Conservation (phyloP, 495 filamentous ascomycete genomes). For the Daldinia vernicosa region DNA sequence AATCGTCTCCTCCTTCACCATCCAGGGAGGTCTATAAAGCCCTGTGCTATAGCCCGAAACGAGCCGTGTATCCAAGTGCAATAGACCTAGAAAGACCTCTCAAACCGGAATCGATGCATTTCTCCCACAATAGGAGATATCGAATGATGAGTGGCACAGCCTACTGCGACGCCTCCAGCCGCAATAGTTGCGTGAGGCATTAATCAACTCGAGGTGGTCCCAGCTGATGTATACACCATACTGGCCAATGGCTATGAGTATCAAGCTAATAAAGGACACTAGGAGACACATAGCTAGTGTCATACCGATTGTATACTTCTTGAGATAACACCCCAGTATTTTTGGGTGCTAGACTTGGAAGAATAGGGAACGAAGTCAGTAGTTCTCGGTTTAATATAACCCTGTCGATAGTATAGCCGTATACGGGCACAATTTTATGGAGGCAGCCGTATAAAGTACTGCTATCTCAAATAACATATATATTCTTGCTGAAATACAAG, state of each 20-base stretch:
- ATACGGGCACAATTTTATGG: background rate
- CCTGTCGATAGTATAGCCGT: background rate
- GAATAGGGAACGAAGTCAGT: background rate
- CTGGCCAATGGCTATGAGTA: background rate
- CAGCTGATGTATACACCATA: background rate
- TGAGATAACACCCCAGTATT: background rate
- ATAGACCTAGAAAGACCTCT: background rate
- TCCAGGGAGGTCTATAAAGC: conserved; percentile 87
- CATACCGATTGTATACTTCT: background rate
- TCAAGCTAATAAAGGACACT: background rate
- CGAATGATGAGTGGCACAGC: background rate
- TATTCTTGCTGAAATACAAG: background rate
- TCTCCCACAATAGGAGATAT: background rate
- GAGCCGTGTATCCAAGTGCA: background rate
- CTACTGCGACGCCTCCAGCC: background rate
- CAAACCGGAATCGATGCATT: background rate
- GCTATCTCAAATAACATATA: background rate
- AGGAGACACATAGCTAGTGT: background rate
- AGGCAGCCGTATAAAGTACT: background rate
- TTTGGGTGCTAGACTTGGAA: background rate
- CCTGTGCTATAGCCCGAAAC: background rate
- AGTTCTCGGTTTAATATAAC: background rate
- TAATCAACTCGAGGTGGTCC: background rate
- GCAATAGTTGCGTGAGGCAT: background rate
- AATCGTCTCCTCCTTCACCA: conserved; percentile 91